Evolutionary conservation across 306 rosid genomes (phyloP).

Genomic region (Hippophae gyantsensis): DNA sequence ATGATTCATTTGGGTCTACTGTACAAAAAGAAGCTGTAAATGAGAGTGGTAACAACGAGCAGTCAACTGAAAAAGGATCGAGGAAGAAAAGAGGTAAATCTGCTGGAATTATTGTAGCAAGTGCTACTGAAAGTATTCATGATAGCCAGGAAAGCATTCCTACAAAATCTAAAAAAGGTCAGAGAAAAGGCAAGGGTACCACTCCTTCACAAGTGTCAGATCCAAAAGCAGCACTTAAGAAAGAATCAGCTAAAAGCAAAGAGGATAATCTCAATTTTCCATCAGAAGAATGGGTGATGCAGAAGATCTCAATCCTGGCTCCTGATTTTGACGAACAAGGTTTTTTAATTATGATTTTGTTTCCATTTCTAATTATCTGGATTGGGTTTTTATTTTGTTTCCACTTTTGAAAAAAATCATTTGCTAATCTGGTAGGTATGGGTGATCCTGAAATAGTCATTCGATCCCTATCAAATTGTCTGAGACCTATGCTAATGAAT

Average conservation of each 20-base stretch:
- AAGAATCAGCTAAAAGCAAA: conserved; percentile 51
- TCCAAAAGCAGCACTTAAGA: conserved; percentile 55
- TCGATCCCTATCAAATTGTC: conserved; percentile 56
- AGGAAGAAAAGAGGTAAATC: conserved; percentile 77
- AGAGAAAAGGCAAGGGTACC: conserved; percentile 67
- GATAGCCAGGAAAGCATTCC: conserved; percentile 56
- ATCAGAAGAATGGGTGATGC: conserved; percentile 86
- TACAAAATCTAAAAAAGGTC: conserved; percentile 77
- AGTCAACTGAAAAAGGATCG: conserved; percentile 51
- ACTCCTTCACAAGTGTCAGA: conserved; percentile 46
- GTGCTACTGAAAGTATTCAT: conserved; percentile 48
- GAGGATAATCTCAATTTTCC: conserved; percentile 60
- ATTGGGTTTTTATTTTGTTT: conserved; percentile 7
- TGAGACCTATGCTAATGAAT: conserved; percentile 67
- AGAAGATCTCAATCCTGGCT: conserved; percentile 52
- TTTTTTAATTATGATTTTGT: conserved; percentile 29
- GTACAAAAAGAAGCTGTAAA: conserved; percentile 44
- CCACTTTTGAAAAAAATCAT: conserved; percentile 25
- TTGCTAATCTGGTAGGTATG: conserved; percentile 43
- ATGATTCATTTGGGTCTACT: conserved; percentile 40
- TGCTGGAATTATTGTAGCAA: conserved; percentile 32
- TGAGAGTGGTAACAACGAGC: conserved; percentile 47
- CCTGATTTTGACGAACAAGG: conserved; percentile 94
- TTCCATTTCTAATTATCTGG: conserved; percentile 16
- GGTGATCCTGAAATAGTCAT: conserved; percentile 64